phyloP scores from a whole-genome alignment of 2,329 filamentous ascomycete genomes.

The Aspergillus sp. region DNA sequence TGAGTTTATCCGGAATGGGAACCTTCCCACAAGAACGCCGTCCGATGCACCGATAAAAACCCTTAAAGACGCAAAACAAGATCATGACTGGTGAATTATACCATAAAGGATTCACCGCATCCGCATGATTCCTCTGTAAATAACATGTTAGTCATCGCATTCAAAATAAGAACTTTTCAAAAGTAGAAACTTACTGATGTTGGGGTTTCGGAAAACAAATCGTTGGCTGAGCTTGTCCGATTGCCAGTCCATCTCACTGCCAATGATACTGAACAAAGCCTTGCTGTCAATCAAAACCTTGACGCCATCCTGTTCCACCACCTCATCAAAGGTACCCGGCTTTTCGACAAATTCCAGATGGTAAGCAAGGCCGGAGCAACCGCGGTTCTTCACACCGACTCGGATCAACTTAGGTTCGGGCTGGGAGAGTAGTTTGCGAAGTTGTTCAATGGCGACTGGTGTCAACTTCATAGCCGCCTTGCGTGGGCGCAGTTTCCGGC shows the following conservation, averaged over 20 bases:
- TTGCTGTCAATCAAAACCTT: slow-evolving; percentile 96
- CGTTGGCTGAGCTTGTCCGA: slow-evolving; percentile 90
- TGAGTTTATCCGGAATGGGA: slow-evolving; percentile 5
- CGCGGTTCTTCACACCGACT: slow-evolving; percentile 88
- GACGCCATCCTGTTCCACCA: slow-evolving; percentile 92
- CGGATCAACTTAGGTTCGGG: slow-evolving; percentile 90
- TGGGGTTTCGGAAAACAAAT: slow-evolving; percentile 95
- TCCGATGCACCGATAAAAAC: slow-evolving; percentile 28
- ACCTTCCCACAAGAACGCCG: slow-evolving; percentile 23
- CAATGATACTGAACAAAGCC: slow-evolving; percentile 95
- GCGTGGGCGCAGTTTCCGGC: slow-evolving; percentile 68
- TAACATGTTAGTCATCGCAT: slow-evolving; percentile 15
- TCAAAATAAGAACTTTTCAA: background rate
- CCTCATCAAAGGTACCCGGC: slow-evolving; percentile 80
- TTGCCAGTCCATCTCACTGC: slow-evolving; percentile 98
- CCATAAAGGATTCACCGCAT: slow-evolving; percentile 95
- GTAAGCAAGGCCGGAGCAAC: slow-evolving; percentile 90
- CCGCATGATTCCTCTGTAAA: slow-evolving; percentile 87
- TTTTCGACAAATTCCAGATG: slow-evolving; percentile 94
- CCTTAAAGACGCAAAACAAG: slow-evolving; percentile 8
- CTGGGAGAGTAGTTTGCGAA: slow-evolving; percentile 71
- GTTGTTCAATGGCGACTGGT: slow-evolving; percentile 70
- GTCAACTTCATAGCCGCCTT: slow-evolving; percentile 92
- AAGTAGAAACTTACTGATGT: slow-evolving; percentile 73
- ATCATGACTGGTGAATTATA: slow-evolving; percentile 34